Evolutionary conservation across 1,284 basidiomycete genomes (phyloP).

Genomic region (Vanrija humicola): DNA sequence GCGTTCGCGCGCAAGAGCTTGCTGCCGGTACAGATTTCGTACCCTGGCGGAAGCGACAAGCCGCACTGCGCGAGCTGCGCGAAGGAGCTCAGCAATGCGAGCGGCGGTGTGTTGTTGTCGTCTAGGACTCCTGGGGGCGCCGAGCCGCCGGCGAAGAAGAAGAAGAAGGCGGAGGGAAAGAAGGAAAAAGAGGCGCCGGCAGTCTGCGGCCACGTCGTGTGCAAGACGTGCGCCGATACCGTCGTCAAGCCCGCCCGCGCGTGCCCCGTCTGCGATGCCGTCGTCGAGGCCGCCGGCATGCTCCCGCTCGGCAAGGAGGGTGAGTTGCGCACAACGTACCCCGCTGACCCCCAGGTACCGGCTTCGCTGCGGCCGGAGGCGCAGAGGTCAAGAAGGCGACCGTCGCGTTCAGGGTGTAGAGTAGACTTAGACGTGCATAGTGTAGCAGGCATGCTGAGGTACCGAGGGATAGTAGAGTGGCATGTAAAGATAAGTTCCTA

Average conservation of each 20-base stretch:
- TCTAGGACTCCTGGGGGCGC: slow-evolving; percentile 14
- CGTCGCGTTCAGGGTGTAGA: slow-evolving; percentile 42
- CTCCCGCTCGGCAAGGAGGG: slow-evolving; percentile 66
- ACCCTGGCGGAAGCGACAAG: slow-evolving; percentile 48
- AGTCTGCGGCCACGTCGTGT: slow-evolving; percentile 74
- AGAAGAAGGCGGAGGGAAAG: slow-evolving; percentile 39
- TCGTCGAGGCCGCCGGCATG: slow-evolving; percentile 24
- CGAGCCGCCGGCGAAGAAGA: slow-evolving; percentile 8
- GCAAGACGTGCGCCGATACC: slow-evolving; percentile 78
- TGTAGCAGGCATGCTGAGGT: not conserved
- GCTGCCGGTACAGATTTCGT: slow-evolving; percentile 68
- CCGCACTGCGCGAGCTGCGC: slow-evolving; percentile 87
- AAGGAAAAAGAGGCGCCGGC: slow-evolving; percentile 35
- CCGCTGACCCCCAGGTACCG: slow-evolving; percentile 61
- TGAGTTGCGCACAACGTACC: slow-evolving; percentile 31
- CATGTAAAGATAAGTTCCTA: too few species aligned
- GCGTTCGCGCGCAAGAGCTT: slow-evolving; percentile 67
- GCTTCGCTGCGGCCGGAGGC: slow-evolving; percentile 82
- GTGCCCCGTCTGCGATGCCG: slow-evolving; percentile 75
- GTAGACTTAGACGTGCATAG: not conserved
- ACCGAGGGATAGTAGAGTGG: too few species aligned
- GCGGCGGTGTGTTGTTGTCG: slow-evolving; percentile 60
- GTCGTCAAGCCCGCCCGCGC: slow-evolving; percentile 68
- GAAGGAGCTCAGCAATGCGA: slow-evolving; percentile 73
- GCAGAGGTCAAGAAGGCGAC: slow-evolving; percentile 59